Conservation (phyloP, 768 basidiomycete species). For the Steccherinum ochraceum region DNA sequence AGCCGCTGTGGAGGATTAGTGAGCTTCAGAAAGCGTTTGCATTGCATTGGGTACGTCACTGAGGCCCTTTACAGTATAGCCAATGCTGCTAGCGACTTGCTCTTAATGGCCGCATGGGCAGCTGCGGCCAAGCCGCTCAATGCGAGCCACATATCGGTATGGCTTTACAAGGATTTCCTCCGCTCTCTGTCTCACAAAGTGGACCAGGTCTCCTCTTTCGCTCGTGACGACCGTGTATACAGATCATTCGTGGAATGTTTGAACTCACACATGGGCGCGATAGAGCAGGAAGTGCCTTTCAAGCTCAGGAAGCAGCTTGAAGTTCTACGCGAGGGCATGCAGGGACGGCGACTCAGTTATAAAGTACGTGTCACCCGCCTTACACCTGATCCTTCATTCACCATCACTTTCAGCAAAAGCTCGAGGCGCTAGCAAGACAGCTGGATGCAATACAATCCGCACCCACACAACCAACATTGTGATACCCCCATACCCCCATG, state of each 20-base stretch:
- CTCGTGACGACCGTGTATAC: conserved; percentile 85
- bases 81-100: conserved; percentile 82
- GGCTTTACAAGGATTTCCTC: conserved; percentile 15
- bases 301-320: conserved; percentile 69
- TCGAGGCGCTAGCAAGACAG: conserved; percentile 55
- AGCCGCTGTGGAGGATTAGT: conserved; percentile 88
- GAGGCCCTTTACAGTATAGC: conserved; percentile 48
- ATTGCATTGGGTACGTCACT: neutral
- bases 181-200: neutral
- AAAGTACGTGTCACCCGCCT: conserved; percentile 38
- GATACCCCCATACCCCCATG: neutral
- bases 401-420: conserved; percentile 40
- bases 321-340: conserved; percentile 54
- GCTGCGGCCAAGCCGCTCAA: conserved; percentile 50
- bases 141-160: conserved; percentile 68
- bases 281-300: conserved; percentile 42
- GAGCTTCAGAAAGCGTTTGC: too few relatives aligned
- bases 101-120: conserved; percentile 80
- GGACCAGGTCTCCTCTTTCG: conserved; percentile 81
- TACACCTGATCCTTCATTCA: neutral
- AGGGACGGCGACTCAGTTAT: conserved; percentile 60
- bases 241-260: conserved; percentile 51
- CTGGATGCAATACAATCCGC: conserved; percentile 28
- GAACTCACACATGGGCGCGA: conserved; percentile 30
- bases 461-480: neutral